These are phyloP conservation scores for Citrus australasica DNA, from an alignment of 345 rosid species.

Conservation along the genomic window DNA sequence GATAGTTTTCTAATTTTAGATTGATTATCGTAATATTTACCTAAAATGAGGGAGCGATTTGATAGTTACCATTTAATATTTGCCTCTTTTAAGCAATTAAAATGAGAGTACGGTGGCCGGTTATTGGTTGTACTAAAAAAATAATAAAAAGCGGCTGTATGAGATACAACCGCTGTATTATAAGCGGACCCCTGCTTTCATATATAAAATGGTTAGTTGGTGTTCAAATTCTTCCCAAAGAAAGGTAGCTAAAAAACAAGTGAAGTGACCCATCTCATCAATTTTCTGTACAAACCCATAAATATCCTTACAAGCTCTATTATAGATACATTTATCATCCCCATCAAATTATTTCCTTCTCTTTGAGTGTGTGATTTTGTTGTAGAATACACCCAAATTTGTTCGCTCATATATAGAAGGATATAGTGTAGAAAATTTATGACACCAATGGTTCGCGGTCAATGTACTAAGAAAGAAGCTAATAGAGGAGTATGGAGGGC, in stretches of 20 bases:
- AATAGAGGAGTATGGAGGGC: constrained; percentile 50
- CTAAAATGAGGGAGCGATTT: no score
- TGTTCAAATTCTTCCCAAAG: constrained; percentile 5
- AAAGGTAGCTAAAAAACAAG: constrained; percentile 30
- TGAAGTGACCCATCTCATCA: constrained; percentile 4
- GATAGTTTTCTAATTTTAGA: no score
- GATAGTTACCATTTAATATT: no score
- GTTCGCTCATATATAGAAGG: neutral
- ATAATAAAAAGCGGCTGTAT: no score
- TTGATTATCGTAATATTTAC: no score
- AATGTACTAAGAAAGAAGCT: constrained; percentile 29
- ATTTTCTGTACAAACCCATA: neutral
- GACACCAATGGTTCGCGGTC: constrained; percentile 23
- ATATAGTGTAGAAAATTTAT: neutral
- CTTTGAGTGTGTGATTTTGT: neutral
- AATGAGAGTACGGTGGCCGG: no score
- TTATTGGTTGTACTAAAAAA: no score
- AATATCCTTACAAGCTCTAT: neutral
- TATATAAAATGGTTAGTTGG: constrained; percentile 23
- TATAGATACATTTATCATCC: neutral
- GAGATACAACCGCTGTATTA: no score
- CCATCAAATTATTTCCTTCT: neutral
- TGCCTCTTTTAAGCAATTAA: no score
- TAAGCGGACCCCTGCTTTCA: no score
- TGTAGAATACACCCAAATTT: neutral